These are phyloP conservation scores for Hypoxylon perforatum DNA, from an alignment of 495 filamentous ascomycete species.

Conservation along the genomic window DNA sequence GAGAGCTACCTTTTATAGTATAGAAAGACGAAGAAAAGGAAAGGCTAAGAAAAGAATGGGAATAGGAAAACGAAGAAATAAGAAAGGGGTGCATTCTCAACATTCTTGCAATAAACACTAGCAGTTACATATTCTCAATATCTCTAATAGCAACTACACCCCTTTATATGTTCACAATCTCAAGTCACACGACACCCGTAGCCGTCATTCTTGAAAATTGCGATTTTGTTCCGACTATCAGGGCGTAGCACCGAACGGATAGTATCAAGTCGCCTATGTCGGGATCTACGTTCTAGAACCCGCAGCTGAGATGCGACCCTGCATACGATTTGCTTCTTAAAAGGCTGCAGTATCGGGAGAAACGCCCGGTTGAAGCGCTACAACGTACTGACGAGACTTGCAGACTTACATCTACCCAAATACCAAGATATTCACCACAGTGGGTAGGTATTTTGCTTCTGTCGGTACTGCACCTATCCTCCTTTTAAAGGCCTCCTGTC, in stretches of 20 bases:
- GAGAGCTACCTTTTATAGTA: neutral
- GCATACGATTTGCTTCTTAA: constrained; percentile 31
- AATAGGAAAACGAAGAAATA: constrained; percentile 11
- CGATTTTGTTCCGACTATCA: constrained; percentile 30
- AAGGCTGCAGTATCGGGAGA: constrained; percentile 26
- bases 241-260: constrained; percentile 24
- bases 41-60: constrained; percentile 6
- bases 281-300: constrained; percentile 36
- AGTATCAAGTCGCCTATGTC: constrained; percentile 19
- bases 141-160: too few relatives aligned
- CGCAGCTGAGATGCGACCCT: constrained; percentile 33
- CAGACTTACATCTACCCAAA: too few relatives aligned
- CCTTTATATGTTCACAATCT: neutral
- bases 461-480: neutral
- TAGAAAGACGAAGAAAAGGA: neutral
- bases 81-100: neutral
- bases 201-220: constrained; percentile 11
- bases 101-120: too few relatives aligned
- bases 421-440: constrained; percentile 24
- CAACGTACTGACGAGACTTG: neutral
- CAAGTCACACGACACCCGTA: constrained; percentile 25
- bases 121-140: too few relatives aligned
- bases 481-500: too few relatives aligned
- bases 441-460: constrained; percentile 22
- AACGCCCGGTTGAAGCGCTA: constrained; percentile 12